A percentile compares a stretch with the other conserved stretches of the same genome.
Conservation (phyloP, 129 eudicot genomes). For the Lactuca sativa region DNA sequence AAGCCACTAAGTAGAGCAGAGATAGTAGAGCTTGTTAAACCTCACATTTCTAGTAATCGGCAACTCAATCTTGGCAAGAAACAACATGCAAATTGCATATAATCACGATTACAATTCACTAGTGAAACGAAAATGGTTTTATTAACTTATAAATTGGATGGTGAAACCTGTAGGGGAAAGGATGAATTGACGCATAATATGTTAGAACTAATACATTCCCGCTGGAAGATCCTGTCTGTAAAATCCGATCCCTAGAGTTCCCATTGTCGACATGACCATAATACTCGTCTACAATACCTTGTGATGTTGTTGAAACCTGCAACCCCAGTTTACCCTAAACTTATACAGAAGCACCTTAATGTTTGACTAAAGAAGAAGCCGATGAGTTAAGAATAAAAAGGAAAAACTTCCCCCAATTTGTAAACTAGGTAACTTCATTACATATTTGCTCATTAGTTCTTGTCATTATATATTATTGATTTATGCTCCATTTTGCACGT, state of each 20-base stretch:
- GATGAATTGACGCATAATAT: constrained; percentile 98
- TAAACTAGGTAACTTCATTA: constrained; percentile 65
- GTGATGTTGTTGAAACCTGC: constrained; percentile 99
- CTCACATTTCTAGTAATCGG: constrained; percentile 51
- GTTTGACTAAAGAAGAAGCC: constrained; percentile 87
- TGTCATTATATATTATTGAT: not conserved
- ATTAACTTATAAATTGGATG: constrained; percentile 2
- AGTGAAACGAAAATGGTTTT: not conserved
- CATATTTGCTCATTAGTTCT: not conserved
- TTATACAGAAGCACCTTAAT: constrained; percentile 96
- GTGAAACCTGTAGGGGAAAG: constrained; percentile 53
- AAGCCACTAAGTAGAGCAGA: constrained; percentile 64
- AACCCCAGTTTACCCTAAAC: constrained; percentile 95
- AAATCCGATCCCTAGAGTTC: constrained; percentile 91
- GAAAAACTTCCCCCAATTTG: constrained; percentile 70
- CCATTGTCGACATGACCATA: constrained; percentile 92
- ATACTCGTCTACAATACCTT: constrained; percentile 75
- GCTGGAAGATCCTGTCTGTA: constrained; percentile 88
- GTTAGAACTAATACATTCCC: constrained; percentile 91
- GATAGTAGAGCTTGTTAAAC: constrained; percentile 56
- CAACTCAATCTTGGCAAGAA: constrained; percentile 87
- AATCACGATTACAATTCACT: no score
- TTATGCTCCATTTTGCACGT: constrained; percentile 1
- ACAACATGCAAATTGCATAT: not conserved
- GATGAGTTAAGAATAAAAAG: constrained; percentile 80